These are phyloP conservation scores for Vicia villosa DNA, from an alignment of 306 rosid genomes.

Conservation along the genomic window DNA sequence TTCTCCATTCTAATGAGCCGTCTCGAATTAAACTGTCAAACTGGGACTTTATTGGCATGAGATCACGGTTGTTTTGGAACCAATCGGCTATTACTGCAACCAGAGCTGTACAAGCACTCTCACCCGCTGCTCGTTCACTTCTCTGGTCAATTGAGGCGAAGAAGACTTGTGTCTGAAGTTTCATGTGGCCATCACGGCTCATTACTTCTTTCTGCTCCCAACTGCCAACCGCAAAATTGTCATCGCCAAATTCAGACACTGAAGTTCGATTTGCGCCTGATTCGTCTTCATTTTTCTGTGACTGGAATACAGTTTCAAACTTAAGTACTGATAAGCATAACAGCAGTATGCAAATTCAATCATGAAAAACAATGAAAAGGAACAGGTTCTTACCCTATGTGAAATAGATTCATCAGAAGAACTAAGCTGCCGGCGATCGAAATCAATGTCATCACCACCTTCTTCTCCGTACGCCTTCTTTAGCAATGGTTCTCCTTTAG, in stretches of 20 bases:
- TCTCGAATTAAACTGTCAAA: constrained; percentile 93
- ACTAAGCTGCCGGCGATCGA: constrained; percentile 94
- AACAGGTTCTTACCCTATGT: constrained; percentile 61
- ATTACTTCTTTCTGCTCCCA: constrained; percentile 92
- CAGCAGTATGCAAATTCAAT: constrained; percentile 26
- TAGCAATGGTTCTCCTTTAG: constrained; percentile 91
- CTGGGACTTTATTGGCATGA: constrained; percentile 95
- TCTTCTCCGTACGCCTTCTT: constrained; percentile 97
- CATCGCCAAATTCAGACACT: constrained; percentile 94
- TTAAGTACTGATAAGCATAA: constrained; percentile 31
- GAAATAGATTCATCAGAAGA: constrained; percentile 88
- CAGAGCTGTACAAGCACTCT: constrained; percentile 98
- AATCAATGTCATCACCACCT: constrained; percentile 99
- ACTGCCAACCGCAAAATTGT: constrained; percentile 84
- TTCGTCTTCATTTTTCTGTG: constrained; percentile 77
- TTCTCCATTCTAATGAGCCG: constrained; percentile 95
- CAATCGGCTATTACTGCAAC: constrained; percentile 96
- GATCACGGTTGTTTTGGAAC: constrained; percentile 79
- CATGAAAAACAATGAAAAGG: constrained; percentile 22
- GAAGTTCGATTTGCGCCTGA: constrained; percentile 78
- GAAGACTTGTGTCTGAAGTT: constrained; percentile 84
- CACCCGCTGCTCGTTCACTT: constrained; percentile 98
- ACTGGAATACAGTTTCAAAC: constrained; percentile 45
- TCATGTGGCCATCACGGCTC: constrained; percentile 92
- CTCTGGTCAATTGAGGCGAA: constrained; percentile 97